phyloP scores from a whole-genome alignment of 768 basidiomycete genomes.

The Mycena olivaceomarginata region DNA sequence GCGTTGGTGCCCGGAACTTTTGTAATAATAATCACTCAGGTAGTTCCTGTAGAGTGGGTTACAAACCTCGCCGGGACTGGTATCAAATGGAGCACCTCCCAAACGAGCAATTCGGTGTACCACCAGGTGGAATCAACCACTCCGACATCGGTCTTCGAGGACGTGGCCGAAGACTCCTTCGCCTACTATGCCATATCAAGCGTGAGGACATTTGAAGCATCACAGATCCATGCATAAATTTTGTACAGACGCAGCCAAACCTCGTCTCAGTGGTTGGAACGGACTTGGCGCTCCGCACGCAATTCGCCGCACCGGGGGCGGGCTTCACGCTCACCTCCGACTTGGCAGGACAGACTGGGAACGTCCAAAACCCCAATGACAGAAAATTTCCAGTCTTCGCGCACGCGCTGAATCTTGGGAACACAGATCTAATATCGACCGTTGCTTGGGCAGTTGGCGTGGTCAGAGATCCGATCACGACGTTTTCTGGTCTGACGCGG shows the following conservation, averaged over 20 bases:
- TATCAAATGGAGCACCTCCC: constrained; percentile 66
- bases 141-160: constrained; percentile 57
- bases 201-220: constrained; percentile 47
- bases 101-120: constrained; percentile 57
- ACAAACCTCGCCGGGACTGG: constrained; percentile 53
- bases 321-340: constrained; percentile 26
- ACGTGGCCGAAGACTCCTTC: constrained; percentile 70
- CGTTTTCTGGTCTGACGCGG: constrained; percentile 48
- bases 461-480: constrained; percentile 57
- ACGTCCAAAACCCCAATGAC: constrained; percentile 10
- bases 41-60: constrained; percentile 56
- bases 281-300: constrained; percentile 26
- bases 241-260: constrained; percentile 9
- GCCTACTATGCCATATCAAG: constrained; percentile 66
- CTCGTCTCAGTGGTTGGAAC: constrained; percentile 35
- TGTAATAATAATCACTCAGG: not conserved
- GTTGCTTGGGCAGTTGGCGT: constrained; percentile 62
- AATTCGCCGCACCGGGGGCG: constrained; percentile 2
- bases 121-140: constrained; percentile 64
- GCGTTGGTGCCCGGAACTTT: constrained; percentile 6
- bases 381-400: constrained; percentile 68
- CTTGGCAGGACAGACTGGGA: constrained; percentile 12
- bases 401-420: constrained; percentile 68
- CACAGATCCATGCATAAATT: not conserved
- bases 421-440: constrained; percentile 48